Evolutionary conservation across 75 land plant genomes (phyloP).

Genomic region (Pinus tabuliformis): DNA sequence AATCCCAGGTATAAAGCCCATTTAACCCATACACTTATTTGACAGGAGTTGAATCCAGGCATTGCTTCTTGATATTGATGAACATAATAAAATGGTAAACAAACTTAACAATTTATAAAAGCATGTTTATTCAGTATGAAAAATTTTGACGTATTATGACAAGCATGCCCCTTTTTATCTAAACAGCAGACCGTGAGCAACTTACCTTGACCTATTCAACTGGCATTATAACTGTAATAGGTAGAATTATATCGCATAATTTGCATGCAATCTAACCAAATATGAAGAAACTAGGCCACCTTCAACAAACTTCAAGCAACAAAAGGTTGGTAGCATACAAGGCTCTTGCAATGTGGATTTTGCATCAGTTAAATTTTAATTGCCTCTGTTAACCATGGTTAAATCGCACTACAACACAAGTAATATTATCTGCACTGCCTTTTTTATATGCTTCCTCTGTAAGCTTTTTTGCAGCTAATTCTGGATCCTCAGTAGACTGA

Average conservation of each 20-base stretch:
- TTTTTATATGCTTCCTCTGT: conserved; percentile 65
- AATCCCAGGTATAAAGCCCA: not conserved
- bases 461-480: conserved; percentile 64
- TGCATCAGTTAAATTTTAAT: not conserved
- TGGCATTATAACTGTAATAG: not conserved
- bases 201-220: not conserved
- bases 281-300: not conserved
- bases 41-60: not conserved
- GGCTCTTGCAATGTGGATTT: conserved; percentile 3
- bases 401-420: conserved; percentile 73
- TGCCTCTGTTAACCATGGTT: not conserved
- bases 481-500: conserved; percentile 61
- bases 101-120: not conserved
- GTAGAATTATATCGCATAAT: not conserved
- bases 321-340: not conserved
- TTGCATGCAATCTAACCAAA: not conserved
- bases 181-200: not conserved
- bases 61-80: not conserved
- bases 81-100: not conserved
- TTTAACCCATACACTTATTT: not conserved
- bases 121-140: not conserved
- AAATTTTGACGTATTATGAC: not conserved
- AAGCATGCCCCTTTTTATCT: conserved; percentile 6
- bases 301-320: not conserved
- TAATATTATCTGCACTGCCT: conserved; percentile 82